A percentile compares a stretch with the other conserved stretches of the same genome.
These are phyloP conservation scores for Stephania yunnanensis DNA, from an alignment of 164 flowering plant species.

Conservation along the genomic window DNA sequence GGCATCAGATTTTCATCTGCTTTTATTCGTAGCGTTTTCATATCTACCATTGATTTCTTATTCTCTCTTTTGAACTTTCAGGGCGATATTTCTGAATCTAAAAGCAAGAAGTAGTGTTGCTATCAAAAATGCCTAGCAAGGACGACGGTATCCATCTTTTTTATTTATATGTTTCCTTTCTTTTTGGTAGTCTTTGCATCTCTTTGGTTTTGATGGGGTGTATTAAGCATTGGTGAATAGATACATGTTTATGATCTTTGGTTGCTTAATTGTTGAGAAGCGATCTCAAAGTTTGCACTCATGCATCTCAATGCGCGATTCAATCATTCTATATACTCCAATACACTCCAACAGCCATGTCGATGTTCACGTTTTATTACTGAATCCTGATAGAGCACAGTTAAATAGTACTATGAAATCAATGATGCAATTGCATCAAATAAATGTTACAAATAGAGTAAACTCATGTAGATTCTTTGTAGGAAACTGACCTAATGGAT, in stretches of 20 bases:
- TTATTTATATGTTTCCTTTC: neutral
- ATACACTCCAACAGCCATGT: too few relatives aligned
- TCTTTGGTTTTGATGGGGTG: neutral
- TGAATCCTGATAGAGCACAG: too few relatives aligned
- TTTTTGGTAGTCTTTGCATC: neutral
- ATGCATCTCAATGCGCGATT: too few relatives aligned
- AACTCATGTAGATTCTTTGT: too few relatives aligned
- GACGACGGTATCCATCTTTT: neutral
- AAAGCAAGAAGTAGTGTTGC: constrained; percentile 51
- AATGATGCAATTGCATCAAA: too few relatives aligned
- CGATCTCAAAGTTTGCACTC: too few relatives aligned
- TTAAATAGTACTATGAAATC: too few relatives aligned
- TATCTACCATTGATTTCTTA: neutral
- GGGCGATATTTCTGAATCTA: constrained; percentile 65
- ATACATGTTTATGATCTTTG: neutral
- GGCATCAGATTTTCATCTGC: neutral
- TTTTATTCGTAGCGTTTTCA: neutral
- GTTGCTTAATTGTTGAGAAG: too few relatives aligned
- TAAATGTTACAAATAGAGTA: too few relatives aligned
- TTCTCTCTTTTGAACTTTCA: constrained; percentile 17
- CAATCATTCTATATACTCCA: too few relatives aligned
- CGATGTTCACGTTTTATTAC: too few relatives aligned
- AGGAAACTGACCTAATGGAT: too few relatives aligned
- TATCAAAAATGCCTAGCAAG: constrained; percentile 40
- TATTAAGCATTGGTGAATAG: neutral